Evolutionary conservation across 2,329 filamentous ascomycete genomes (phyloP).

Genomic region (Shiraia bambusicola): DNA sequence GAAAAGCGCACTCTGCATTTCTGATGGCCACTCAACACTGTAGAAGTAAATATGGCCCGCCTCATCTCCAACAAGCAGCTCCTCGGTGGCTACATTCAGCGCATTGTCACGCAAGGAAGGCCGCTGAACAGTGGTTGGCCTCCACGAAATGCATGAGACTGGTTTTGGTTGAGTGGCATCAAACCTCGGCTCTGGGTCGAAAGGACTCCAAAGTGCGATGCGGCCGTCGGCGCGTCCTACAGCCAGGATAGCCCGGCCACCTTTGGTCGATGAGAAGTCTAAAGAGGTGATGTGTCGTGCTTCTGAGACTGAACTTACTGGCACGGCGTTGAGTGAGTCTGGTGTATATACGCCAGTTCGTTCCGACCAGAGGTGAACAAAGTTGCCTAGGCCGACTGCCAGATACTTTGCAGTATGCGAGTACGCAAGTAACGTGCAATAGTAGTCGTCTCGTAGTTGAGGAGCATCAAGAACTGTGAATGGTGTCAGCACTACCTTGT

Average conservation of each 20-base stretch:
- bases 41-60: constrained; percentile 83
- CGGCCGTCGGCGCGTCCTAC: constrained; percentile 78
- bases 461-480: constrained; percentile 83
- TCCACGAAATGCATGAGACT: constrained; percentile 80
- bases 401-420: constrained; percentile 72
- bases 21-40: constrained; percentile 75
- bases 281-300: constrained; percentile 70
- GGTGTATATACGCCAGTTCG: constrained; percentile 63
- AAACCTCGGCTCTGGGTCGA: constrained; percentile 70
- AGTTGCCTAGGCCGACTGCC: constrained; percentile 77
- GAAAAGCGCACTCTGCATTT: constrained; percentile 63
- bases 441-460: constrained; percentile 89
- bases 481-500: constrained; percentile 33
- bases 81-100: constrained; percentile 67
- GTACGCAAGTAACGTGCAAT: constrained; percentile 89
- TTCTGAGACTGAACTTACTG: constrained; percentile 29
- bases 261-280: constrained; percentile 81
- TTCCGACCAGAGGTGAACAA: constrained; percentile 90
- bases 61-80: constrained; percentile 85
- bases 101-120: constrained; percentile 53
- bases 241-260: constrained; percentile 77
- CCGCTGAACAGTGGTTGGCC: constrained; percentile 60
- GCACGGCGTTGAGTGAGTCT: constrained; percentile 56
- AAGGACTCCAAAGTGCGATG: constrained; percentile 75
- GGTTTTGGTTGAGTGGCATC: constrained; percentile 70